Percentiles rank a stretch among this genome's conserved stretches.
Evolutionary conservation across 2,329 filamentous ascomycete species (phyloP).

Genomic region (Ophiostoma himal-ulmi): DNA sequence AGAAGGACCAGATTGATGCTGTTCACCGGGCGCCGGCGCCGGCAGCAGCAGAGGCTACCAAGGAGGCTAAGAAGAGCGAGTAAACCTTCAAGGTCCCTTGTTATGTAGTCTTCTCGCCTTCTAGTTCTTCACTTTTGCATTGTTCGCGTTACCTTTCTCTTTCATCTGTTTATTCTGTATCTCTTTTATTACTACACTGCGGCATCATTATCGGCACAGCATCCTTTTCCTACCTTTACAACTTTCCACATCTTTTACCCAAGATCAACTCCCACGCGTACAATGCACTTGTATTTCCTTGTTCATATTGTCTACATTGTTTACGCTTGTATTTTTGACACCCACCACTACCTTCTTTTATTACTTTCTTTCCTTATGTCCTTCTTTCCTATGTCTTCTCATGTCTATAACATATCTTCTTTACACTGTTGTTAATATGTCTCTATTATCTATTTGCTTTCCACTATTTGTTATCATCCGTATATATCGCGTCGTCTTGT

Average conservation of each 20-base stretch:
- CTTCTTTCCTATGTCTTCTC: constrained; percentile 9
- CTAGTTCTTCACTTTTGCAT: background rate
- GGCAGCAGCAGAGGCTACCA: constrained; percentile 27
- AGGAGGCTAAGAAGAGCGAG: constrained; percentile 29
- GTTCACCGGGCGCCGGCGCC: constrained; percentile 36
- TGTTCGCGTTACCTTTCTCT: background rate
- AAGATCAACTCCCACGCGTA: constrained; percentile 16
- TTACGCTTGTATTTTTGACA: constrained; percentile 15
- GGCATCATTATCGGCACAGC: constrained; percentile 13
- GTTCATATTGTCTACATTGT: background rate
- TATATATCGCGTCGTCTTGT: constrained; percentile 1
- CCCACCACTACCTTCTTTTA: constrained; percentile 2
- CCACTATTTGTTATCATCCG: background rate
- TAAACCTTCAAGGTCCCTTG: background rate
- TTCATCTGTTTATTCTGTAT: background rate
- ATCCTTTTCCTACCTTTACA: background rate
- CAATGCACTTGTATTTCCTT: constrained; percentile 8
- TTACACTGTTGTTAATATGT: background rate
- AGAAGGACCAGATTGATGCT: constrained; percentile 43
- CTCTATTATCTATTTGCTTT: background rate
- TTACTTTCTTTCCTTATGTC: constrained; percentile 4
- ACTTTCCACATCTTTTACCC: constrained; percentile 3
- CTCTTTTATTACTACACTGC: constrained; percentile 10
- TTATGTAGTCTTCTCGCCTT: background rate
- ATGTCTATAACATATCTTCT: constrained; percentile 1